Evolutionary conservation across 805 yeast species (phyloP), one percentile per base, ranked within the genome.

Genomic region (Ogataea pignaliae): DNA sequence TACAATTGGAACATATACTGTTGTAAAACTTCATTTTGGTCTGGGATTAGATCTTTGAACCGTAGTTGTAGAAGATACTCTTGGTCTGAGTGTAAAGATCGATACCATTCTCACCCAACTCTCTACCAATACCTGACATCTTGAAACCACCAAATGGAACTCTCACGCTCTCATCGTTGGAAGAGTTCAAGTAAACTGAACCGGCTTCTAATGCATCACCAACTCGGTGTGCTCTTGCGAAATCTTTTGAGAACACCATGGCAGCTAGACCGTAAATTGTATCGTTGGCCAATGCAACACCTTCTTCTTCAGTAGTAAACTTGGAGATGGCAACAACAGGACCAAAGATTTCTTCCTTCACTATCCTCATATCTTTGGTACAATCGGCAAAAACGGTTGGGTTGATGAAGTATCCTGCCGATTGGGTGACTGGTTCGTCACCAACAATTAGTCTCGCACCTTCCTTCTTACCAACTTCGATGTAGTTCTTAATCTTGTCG

Each of bases 101-200:
- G 42, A 87, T 72, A 34, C 88, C 93, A 54, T 79, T 81, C 58
- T 79, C 81, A 37, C 93, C 91, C 50, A 86, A 69, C 66, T 86
- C 95, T 54, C 91, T 77, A 48, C 95, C 95, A 48, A 83, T 73
- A 52, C 95, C 95, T 53, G 86, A 78, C 70, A 76, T 69, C 65
- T 85, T 84, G 63, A 79, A 83, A 34, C 95, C 95, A 37, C 95
- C 95, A 63, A 86, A 86, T 15, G 91, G 91, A 43, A 84, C 78
- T 52, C 74, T 73, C 51, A 72, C 64, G 56, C 79, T 81, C 55
- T 80, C 78, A 53, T 79, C 84, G 56, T 83, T 83, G 42, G 83
- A 79, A 12, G 83, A 73, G 65, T 84, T 84, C 56, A 84, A 68
- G 78, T 85, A 84, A 26, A 83, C 79, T 41, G 77, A 76, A 21